Base-by-base conservation (phyloP, 2,329 filamentous ascomycete species). In the Neopestalotiopsis sp. region DNA sequence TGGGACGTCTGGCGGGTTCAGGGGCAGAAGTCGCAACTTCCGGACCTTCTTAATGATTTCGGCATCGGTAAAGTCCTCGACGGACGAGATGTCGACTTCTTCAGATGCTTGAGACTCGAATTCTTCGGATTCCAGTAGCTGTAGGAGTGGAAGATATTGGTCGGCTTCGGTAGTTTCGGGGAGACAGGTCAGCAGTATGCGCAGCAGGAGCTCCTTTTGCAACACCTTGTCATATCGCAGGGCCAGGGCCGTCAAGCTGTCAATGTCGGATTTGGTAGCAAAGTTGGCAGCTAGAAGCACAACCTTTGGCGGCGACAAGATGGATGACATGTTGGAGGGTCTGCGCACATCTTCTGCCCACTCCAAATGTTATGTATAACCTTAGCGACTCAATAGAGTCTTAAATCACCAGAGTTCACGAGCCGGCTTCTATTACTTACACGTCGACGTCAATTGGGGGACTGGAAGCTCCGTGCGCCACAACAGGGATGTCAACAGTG, bases 131-230 rank as follows among this genome's bases (percentile, higher is more conserved):
- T 83, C 84, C 70, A 94, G 81, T 66, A 89, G 85, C 73, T 87
- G 80, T 20, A 94, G 76, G 65, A 93, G 87, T 14, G 82, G 82
- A 20, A 88, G 82, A 76, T 95, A 95, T 61, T 83, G 78, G n/a
- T 80, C 80, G 5, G 93, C 89, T 5, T 87, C 87, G 5, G 89
- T 76, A 58, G 87, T 91, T 79, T 95, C 93, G 32, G 94, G 94
- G 1, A 97, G 85, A 76, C 91, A 93, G 24, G 91, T 93, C 61
- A 97, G 86, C 28, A 97, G 81, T 66, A 96, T 90, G 59, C 91
- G 90, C 69, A 96, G 84, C 30, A 93, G 77, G 14, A 94, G 82
- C 68, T 92, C 89, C 59, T 87, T 86, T 34, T 87, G 84, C 67
- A 96, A 83, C 49, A 90, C 85, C 67, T 86, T 82, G 66, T 81